A percentile compares a stretch with the other conserved stretches of the same genome.
Evolutionary conservation across 108 stramenopile genomes (phyloP).

Genomic region (Fistulifera solaris): DNA sequence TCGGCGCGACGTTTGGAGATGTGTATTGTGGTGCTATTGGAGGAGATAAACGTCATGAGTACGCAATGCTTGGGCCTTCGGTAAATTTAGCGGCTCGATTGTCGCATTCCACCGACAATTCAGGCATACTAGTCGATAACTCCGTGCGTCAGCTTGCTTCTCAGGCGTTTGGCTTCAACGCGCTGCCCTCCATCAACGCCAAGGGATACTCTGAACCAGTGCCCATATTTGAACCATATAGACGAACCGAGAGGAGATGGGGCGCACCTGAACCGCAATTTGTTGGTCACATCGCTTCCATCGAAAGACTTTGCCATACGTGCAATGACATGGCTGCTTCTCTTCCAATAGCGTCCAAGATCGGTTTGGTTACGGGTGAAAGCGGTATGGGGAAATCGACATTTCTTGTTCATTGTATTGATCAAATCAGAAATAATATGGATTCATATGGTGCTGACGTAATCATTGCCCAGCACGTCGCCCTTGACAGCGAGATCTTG

Average conservation of each 20-base stretch:
- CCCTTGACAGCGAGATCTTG: no score
- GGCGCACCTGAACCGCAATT: conserved; percentile 33
- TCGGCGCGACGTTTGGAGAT: conserved; percentile 60
- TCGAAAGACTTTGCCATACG: conserved; percentile 31
- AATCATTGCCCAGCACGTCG: no score
- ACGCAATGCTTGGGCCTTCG: conserved; percentile 58
- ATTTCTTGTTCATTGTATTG: conserved; percentile 38
- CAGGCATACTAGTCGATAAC: conserved; percentile 62
- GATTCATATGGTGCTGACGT: no score
- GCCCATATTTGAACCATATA: conserved; percentile 59
- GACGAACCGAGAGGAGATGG: conserved; percentile 30
- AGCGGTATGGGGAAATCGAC: conserved; percentile 60
- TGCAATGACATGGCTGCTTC: conserved; percentile 26
- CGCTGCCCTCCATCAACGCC: conserved; percentile 47
- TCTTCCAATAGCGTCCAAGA: conserved; percentile 10
- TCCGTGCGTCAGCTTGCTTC: conserved; percentile 36
- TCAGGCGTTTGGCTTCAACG: conserved; percentile 40
- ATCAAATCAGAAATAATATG: conserved; percentile 21
- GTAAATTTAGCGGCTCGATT: conserved; percentile 73
- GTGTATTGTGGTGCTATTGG: conserved; percentile 73
- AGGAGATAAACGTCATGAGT: conserved; percentile 55
- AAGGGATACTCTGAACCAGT: conserved; percentile 68
- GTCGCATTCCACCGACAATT: conserved; percentile 41
- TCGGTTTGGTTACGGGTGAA: conserved; percentile 32
- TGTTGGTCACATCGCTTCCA: conserved; percentile 45